Conservation (phyloP, 805 yeast genomes). For the Pichia scutulata region DNA sequence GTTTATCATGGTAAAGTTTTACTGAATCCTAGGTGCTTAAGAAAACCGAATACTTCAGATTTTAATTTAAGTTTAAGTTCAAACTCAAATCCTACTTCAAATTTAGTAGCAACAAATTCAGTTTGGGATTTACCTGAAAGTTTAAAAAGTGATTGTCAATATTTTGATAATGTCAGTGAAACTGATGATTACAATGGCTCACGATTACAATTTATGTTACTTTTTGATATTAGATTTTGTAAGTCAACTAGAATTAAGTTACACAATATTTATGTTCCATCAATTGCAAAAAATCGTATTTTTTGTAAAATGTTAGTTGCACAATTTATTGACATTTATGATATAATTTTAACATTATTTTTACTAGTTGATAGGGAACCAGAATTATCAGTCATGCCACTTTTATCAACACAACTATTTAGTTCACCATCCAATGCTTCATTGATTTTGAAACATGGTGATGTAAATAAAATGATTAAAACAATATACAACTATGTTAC, state of each 20-base stretch:
- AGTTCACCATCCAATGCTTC: slow-evolving; percentile 81
- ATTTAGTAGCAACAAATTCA: slow-evolving; percentile 21
- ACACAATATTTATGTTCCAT: slow-evolving; percentile 58
- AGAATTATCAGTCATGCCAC: slow-evolving; percentile 65
- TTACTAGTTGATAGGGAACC: slow-evolving; percentile 80
- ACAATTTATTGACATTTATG: slow-evolving; percentile 80
- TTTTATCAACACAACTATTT: slow-evolving; percentile 76
- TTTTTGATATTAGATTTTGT: slow-evolving; percentile 69
- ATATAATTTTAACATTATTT: slow-evolving; percentile 63
- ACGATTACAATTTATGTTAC: slow-evolving; percentile 51
- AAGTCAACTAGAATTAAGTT: slow-evolving; percentile 48
- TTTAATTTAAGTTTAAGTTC: no score
- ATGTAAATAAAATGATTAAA: slow-evolving; percentile 53
- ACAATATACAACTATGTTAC: slow-evolving; percentile 58
- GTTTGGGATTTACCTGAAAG: slow-evolving; percentile 41
- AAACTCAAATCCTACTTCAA: slow-evolving; percentile 3
- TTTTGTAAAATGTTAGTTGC: slow-evolving; percentile 56
- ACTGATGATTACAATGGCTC: slow-evolving; percentile 32
- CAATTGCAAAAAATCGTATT: slow-evolving; percentile 51
- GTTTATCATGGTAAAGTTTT: slow-evolving; percentile 26
- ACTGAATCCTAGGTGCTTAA: slow-evolving; percentile 16
- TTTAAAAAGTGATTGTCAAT: slow-evolving; percentile 40
- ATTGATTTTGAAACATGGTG: slow-evolving; percentile 55
- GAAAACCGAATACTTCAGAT: background rate
- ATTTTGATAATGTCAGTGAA: slow-evolving; percentile 23